Evolutionary conservation across 1,284 basidiomycete species (phyloP), one percentile per base, ranked within the genome.

Genomic region (Leccinum subrobustum): DNA sequence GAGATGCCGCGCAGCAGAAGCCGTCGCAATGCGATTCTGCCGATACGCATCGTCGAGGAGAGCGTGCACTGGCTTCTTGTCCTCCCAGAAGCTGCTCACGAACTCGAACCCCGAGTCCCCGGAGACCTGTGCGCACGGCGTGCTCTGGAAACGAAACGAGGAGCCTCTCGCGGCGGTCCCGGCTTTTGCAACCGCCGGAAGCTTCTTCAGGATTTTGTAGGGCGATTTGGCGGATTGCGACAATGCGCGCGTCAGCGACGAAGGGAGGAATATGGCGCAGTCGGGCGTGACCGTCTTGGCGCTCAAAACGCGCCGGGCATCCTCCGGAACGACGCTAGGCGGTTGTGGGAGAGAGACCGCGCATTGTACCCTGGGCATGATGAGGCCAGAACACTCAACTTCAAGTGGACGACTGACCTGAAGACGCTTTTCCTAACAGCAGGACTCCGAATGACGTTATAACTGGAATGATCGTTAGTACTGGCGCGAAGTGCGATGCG

Each of bases 21-120:
- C 76, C 3, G 82, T 82, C 2, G 83, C 75, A 75, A 86, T 84
- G 35, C 84, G 73, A 67, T 86, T 86, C 70, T 86, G 84, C 25
- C 84, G 72, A 65, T 83, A 83, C 0, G 84, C 84, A 63, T 81
- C 79, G 37, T 81, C 81, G 6, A 82, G 74, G 63, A 80, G 68
- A 6, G 75, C 65, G 55, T 83, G 80, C 9, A 77, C 70, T 0
- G 81, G 79, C 61, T 84, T 86, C 75, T 86, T 86, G 69, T 86
- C 83, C 65, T 86, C 83, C 78, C 79, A 83, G 57, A 85, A 73
- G 56, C 78, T 77, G 63, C 84, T 81, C 7, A 74, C 76, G 58
- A 86, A 82, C 69, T 85, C 81, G 64, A 85, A 84, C 11, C 77
- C 74, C 1, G 77, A 74, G 39, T 68, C 72, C 35, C 79, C 76